Conservation (phyloP, 1,139 yeast species). For the Sugiyamaella novakii region DNA sequence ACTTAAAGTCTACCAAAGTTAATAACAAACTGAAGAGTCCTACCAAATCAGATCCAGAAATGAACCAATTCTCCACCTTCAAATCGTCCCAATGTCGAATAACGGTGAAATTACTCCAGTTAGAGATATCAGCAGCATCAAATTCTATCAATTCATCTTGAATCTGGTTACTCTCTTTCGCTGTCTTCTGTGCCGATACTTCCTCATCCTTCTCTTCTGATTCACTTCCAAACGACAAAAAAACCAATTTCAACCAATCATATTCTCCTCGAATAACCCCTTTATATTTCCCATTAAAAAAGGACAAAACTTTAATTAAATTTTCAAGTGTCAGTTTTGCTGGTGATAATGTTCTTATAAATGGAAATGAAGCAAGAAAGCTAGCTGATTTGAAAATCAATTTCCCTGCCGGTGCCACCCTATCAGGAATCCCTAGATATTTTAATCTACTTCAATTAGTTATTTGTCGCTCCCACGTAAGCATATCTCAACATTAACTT, state of each 20-base stretch:
- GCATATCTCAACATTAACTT: constrained; percentile 21
- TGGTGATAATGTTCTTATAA: constrained; percentile 40
- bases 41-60: constrained; percentile 33
- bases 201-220: constrained; percentile 18
- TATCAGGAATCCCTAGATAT: constrained; percentile 36
- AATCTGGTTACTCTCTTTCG: constrained; percentile 17
- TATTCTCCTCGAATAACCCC: constrained; percentile 42
- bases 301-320: constrained; percentile 48
- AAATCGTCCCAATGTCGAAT: constrained; percentile 37
- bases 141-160: constrained; percentile 31
- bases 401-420: constrained; percentile 38
- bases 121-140: constrained; percentile 28
- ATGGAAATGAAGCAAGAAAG: constrained; percentile 50
- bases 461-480: not conserved
- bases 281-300: constrained; percentile 43
- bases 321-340: constrained; percentile 47
- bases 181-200: constrained; percentile 5
- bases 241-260: constrained; percentile 45
- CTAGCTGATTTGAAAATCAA: constrained; percentile 43
- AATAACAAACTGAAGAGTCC: constrained; percentile 35
- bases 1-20: constrained; percentile 29
- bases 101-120: constrained; percentile 39
- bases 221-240: constrained; percentile 44
- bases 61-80: constrained; percentile 41
- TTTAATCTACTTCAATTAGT: constrained; percentile 32